Conservation (phyloP, 805 yeast species). For the Huiozyma sinensis region DNA sequence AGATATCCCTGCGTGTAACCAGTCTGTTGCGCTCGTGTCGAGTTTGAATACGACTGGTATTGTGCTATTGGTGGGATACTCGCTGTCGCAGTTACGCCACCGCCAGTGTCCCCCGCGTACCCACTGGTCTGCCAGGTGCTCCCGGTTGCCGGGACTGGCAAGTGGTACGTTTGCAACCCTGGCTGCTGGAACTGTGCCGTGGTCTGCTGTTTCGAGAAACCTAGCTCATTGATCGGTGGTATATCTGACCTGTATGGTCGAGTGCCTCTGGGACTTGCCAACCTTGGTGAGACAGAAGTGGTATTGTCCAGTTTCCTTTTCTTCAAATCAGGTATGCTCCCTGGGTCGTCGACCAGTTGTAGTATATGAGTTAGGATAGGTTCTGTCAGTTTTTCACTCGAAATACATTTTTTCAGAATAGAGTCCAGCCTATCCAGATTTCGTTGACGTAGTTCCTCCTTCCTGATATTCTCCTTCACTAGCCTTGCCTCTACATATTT, state of each 20-base stretch:
- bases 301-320: slow-evolving; percentile 2
- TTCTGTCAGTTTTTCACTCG: slow-evolving; percentile 11
- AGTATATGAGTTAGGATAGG: slow-evolving; percentile 10
- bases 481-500: slow-evolving; percentile 12
- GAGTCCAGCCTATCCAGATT: slow-evolving; percentile 12
- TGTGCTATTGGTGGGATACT: too few relatives aligned
- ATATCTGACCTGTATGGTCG: slow-evolving; percentile 10
- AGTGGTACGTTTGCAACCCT: slow-evolving; percentile 1
- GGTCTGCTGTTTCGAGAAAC: neutral
- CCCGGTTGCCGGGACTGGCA: neutral
- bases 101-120: too few relatives aligned
- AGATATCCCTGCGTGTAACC: neutral
- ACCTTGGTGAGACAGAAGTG: neutral
- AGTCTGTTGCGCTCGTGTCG: too few relatives aligned
- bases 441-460: slow-evolving; percentile 13
- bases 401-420: slow-evolving; percentile 13
- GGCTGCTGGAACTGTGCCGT: neutral
- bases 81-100: too few relatives aligned
- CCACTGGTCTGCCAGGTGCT: neutral
- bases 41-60: too few relatives aligned
- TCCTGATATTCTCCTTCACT: slow-evolving; percentile 10
- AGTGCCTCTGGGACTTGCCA: slow-evolving; percentile 11
- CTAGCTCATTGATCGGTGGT: slow-evolving; percentile 5
- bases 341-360: slow-evolving; percentile 2
- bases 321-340: neutral